phyloP scores from a whole-genome alignment of 192 early-diverging fungal genomes.

The Podila clonocystis region DNA sequence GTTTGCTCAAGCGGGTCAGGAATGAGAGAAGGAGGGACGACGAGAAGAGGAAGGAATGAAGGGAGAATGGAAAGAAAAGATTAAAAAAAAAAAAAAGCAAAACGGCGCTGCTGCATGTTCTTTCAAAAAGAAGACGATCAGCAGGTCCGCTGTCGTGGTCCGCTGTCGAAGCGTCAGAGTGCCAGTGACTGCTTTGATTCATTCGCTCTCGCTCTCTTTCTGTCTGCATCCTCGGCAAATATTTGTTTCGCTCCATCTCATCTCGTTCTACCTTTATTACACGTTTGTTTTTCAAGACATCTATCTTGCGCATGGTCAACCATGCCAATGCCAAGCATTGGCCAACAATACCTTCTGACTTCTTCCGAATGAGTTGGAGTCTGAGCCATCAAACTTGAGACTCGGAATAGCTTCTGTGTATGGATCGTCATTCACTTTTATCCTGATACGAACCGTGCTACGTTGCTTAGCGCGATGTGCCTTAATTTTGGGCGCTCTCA shows the following conservation, averaged over 20 bases:
- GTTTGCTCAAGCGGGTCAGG: not conserved
- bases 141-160: too few relatives aligned
- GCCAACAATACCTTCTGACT: not conserved
- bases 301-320: not conserved
- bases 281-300: not conserved
- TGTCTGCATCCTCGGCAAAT: not conserved
- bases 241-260: not conserved
- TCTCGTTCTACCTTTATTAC: not conserved
- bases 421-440: not conserved
- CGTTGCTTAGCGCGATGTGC: not conserved
- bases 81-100: not conserved
- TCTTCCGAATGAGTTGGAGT: too few relatives aligned
- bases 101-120: too few relatives aligned
- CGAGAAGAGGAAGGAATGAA: conserved; percentile 1
- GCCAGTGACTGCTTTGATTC: too few relatives aligned
- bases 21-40: not conserved
- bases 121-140: too few relatives aligned
- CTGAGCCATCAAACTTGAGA: too few relatives aligned
- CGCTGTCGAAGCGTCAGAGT: too few relatives aligned
- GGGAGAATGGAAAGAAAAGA: not conserved
- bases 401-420: not conserved
- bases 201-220: too few relatives aligned
- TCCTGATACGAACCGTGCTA: not conserved
- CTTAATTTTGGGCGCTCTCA: not conserved
- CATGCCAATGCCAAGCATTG: not conserved